A percentile compares a stretch with the other conserved stretches of the same genome.
phyloP scores from a whole-genome alignment of 495 filamentous ascomycete genomes.

The Penicillium mononematosum region DNA sequence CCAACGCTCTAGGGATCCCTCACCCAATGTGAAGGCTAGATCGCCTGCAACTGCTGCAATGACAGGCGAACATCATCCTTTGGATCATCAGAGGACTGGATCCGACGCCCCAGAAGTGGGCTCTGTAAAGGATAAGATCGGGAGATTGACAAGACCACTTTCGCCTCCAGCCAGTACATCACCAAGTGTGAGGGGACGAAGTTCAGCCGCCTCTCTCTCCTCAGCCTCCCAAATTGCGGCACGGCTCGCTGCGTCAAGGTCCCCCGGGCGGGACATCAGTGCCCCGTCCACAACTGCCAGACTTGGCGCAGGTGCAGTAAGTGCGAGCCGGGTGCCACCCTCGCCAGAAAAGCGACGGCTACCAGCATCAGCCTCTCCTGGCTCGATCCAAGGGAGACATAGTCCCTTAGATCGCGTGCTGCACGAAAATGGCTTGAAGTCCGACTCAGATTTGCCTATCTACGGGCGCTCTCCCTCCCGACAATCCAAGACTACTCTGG shows the following conservation, averaged over 20 bases:
- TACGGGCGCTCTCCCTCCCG: constrained; percentile 13
- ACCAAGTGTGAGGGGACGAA: constrained; percentile 15
- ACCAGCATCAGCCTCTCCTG: constrained; percentile 20
- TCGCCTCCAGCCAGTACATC: constrained; percentile 6
- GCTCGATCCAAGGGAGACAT: constrained; percentile 7
- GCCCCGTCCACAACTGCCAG: constrained; percentile 16
- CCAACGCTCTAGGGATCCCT: constrained; percentile 20
- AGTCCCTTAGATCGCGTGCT: constrained; percentile 18
- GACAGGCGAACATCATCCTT: constrained; percentile 22
- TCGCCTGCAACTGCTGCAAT: constrained; percentile 18
- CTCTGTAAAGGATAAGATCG: constrained; percentile 46
- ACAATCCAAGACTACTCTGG: constrained; percentile 15
- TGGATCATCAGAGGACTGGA: constrained; percentile 15
- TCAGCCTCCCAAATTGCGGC: constrained; percentile 38
- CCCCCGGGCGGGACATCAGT: constrained; percentile 20
- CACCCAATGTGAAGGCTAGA: constrained; percentile 20
- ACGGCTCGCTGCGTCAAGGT: constrained; percentile 35
- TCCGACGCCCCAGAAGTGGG: constrained; percentile 38
- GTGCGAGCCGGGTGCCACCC: constrained; percentile 21
- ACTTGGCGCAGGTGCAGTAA: constrained; percentile 25
- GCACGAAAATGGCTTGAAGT: constrained; percentile 12
- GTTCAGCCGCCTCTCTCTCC: constrained; percentile 18
- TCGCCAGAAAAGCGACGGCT: constrained; percentile 13
- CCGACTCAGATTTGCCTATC: constrained; percentile 11
- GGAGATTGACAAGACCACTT: constrained; percentile 29